These are phyloP conservation scores for Stagonosporopsis cucurbitacearum DNA, from an alignment of 2,329 filamentous ascomycete species.

Conservation along the genomic window DNA sequence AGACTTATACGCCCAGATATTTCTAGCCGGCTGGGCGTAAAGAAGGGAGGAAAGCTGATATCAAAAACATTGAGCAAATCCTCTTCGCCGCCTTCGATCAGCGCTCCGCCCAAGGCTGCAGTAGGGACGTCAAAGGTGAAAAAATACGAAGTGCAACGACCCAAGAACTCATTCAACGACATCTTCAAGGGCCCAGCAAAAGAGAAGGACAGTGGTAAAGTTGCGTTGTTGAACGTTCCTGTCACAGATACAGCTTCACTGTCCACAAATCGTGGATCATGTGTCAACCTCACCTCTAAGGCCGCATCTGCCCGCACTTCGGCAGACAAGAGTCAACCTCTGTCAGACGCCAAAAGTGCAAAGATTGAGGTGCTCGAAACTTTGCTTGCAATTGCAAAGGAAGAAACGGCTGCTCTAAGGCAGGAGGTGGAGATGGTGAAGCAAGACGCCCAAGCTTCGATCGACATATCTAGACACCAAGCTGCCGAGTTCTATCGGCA, in stretches of 20 bases:
- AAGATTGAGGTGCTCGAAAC: slow-evolving; percentile 38
- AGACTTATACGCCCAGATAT: slow-evolving; percentile 28
- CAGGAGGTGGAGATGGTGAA: slow-evolving; percentile 37
- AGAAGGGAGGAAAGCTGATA: slow-evolving; percentile 32
- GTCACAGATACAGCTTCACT: neutral
- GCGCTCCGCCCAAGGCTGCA: slow-evolving; percentile 42
- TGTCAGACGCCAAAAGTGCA: slow-evolving; percentile 1
- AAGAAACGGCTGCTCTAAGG: slow-evolving; percentile 32
- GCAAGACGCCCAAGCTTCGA: slow-evolving; percentile 28
- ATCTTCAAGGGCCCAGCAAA: slow-evolving; percentile 27
- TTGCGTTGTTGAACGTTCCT: neutral
- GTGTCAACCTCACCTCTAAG: neutral
- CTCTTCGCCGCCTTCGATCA: slow-evolving; percentile 27
- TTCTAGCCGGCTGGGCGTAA: slow-evolving; percentile 34
- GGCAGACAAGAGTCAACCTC: neutral
- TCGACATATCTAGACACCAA: slow-evolving; percentile 30
- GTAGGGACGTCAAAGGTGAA: slow-evolving; percentile 34
- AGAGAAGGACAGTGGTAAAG: slow-evolving; percentile 10
- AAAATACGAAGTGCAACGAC: slow-evolving; percentile 42
- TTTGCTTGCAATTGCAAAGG: slow-evolving; percentile 29
- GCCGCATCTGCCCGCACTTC: neutral
- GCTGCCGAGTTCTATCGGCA: slow-evolving; percentile 17
- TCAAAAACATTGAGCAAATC: slow-evolving; percentile 33
- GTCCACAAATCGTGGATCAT: neutral
- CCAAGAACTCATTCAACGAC: slow-evolving; percentile 41